Percentiles rank a stretch among this genome's conserved stretches.
Conservation (phyloP, 768 basidiomycete species). For the Tylopilus subfusipes region DNA sequence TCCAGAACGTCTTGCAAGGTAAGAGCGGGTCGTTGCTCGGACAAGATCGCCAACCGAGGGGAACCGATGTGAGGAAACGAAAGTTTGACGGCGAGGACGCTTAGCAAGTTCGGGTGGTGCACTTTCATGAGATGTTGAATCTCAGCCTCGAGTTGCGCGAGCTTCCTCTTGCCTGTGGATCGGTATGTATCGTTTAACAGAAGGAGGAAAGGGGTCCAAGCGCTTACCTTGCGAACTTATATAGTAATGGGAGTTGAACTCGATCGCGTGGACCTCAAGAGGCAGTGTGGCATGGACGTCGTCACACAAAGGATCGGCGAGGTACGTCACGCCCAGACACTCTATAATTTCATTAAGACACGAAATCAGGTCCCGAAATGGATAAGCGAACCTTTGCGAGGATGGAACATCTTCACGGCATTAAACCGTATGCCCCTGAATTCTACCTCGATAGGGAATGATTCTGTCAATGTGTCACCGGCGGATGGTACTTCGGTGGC, state of each 20-base stretch:
- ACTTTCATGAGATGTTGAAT: conserved; percentile 57
- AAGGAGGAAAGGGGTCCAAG: neutral
- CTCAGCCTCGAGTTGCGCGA: conserved; percentile 62
- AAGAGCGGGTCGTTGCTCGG: conserved; percentile 66
- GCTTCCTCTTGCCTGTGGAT: conserved; percentile 58
- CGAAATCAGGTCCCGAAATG: neutral
- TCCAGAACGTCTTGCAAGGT: conserved; percentile 73
- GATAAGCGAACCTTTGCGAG: conserved; percentile 51
- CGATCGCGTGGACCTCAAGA: conserved; percentile 64
- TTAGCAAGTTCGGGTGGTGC: conserved; percentile 63
- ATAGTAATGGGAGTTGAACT: conserved; percentile 70
- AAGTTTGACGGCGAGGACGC: conserved; percentile 65
- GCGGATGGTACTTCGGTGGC: conserved; percentile 58
- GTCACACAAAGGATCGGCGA: conserved; percentile 74
- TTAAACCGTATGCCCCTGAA: conserved; percentile 58
- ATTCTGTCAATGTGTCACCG: conserved; percentile 54
- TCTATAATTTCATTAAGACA: conserved; percentile 36
- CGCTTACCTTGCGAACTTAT: conserved; percentile 53
- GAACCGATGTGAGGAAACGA: conserved; percentile 46
- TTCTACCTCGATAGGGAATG: conserved; percentile 54
- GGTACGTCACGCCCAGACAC: conserved; percentile 61
- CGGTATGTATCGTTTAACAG: neutral
- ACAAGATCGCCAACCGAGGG: conserved; percentile 61
- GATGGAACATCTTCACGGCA: conserved; percentile 69
- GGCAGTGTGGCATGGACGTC: conserved; percentile 54